Evolutionary conservation across 2,329 filamentous ascomycete genomes (phyloP).

Genomic region (Aspergillus flavus): DNA sequence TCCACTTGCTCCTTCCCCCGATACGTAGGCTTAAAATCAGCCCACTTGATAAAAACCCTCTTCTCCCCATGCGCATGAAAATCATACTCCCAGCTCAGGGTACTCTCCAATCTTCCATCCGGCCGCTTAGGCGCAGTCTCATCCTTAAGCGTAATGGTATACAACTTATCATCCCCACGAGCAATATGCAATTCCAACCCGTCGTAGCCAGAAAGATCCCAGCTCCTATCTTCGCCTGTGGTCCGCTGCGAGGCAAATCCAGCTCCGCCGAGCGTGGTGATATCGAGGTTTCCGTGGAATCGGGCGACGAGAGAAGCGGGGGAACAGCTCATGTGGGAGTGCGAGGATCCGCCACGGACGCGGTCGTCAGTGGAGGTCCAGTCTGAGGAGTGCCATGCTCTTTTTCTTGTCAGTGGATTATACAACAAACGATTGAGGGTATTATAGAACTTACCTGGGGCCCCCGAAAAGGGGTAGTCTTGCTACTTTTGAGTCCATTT

Average conservation of each 20-base stretch:
- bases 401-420: background rate
- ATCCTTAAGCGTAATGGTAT: slow-evolving; percentile 77
- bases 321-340: slow-evolving; percentile 51
- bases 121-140: slow-evolving; percentile 58
- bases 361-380: slow-evolving; percentile 75
- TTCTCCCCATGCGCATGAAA: slow-evolving; percentile 49
- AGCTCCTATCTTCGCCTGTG: slow-evolving; percentile 55
- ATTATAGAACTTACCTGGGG: slow-evolving; percentile 8
- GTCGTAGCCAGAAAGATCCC: slow-evolving; percentile 66
- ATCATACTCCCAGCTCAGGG: slow-evolving; percentile 73
- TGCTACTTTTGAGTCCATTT: background rate
- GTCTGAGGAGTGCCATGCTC: slow-evolving; percentile 34
- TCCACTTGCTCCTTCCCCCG: slow-evolving; percentile 67
- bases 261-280: slow-evolving; percentile 72
- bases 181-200: slow-evolving; percentile 61
- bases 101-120: slow-evolving; percentile 70
- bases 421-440: too few species aligned
- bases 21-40: slow-evolving; percentile 70
- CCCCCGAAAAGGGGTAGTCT: slow-evolving; percentile 18
- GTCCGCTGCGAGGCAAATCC: slow-evolving; percentile 82
- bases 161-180: slow-evolving; percentile 63
- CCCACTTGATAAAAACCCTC: slow-evolving; percentile 63
- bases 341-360: slow-evolving; percentile 73
- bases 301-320: slow-evolving; percentile 43
- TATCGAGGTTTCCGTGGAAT: slow-evolving; percentile 73